Conservation (phyloP, 192 early-diverging fungal genomes). For the Coemansia sp. region DNA sequence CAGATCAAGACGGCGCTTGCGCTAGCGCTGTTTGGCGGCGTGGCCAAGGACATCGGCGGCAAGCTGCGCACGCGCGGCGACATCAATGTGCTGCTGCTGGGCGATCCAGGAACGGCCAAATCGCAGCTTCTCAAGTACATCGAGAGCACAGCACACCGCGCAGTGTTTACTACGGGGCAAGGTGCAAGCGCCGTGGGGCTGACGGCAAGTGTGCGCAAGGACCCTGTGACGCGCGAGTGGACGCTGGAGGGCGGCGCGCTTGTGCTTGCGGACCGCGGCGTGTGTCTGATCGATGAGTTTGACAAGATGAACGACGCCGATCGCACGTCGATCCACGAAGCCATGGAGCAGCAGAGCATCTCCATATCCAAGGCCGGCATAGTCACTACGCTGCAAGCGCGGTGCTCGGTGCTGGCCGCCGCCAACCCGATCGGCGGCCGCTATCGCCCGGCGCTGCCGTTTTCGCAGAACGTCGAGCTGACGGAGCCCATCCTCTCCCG, state of each 20-base stretch:
- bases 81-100: conserved; percentile 94
- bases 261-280: conserved; percentile 83
- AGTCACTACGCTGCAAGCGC: conserved; percentile 79
- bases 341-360: conserved; percentile 89
- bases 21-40: conserved; percentile 93
- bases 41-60: conserved; percentile 88
- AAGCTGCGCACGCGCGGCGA: conserved; percentile 97
- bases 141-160: conserved; percentile 80
- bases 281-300: conserved; percentile 88
- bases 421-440: conserved; percentile 84
- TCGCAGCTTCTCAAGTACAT: conserved; percentile 85
- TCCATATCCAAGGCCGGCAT: conserved; percentile 89
- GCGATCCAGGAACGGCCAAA: conserved; percentile 86
- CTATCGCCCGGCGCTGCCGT: conserved; percentile 86
- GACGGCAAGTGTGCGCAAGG: conserved; percentile 81
- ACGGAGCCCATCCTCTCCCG: conserved; percentile 99
- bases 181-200: conserved; percentile 83
- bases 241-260: conserved; percentile 87
- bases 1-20: conserved; percentile 95
- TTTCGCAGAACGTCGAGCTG: conserved; percentile 96
- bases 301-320: conserved; percentile 92
- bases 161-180: conserved; percentile 84
- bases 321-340: conserved; percentile 92
- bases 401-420: conserved; percentile 78
- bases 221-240: conserved; percentile 85